Evolutionary conservation across 257 asterid genomes (phyloP).

Genomic region (Solanum megistacrolobum): DNA sequence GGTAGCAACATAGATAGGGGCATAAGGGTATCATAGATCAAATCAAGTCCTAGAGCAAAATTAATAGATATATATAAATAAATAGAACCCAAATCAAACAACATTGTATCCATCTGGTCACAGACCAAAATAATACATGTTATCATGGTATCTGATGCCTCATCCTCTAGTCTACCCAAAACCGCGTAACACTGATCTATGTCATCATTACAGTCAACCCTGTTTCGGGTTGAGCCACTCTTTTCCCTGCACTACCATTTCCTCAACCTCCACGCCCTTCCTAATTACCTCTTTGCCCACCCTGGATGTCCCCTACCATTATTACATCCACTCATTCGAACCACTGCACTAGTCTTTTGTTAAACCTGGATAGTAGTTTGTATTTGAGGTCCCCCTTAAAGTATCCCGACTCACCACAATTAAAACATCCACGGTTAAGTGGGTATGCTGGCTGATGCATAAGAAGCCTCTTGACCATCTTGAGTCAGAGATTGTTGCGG

Average conservation of each 20-base stretch:
- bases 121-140: background rate
- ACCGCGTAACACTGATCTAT: background rate
- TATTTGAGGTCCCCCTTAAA: background rate
- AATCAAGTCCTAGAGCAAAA: too few species aligned
- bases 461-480: background rate
- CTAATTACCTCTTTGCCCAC: background rate
- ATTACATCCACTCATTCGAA: background rate
- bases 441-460: background rate
- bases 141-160: background rate
- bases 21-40: background rate
- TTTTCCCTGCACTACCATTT: background rate
- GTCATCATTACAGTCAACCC: background rate
- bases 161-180: background rate
- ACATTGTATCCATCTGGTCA: too few species aligned
- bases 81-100: too few species aligned
- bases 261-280: background rate
- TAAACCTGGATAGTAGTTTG: background rate
- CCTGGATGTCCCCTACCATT: background rate
- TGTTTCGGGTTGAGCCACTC: background rate
- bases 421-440: background rate
- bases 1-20: background rate
- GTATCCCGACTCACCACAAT: background rate
- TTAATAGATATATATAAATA: too few species aligned
- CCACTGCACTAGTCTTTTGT: background rate
- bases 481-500: rapidly evolving